Percentiles rank a stretch among this genome's conserved stretches.
Conservation (phyloP, 2,329 filamentous ascomycete species). For the Neofusicoccum parvum region DNA sequence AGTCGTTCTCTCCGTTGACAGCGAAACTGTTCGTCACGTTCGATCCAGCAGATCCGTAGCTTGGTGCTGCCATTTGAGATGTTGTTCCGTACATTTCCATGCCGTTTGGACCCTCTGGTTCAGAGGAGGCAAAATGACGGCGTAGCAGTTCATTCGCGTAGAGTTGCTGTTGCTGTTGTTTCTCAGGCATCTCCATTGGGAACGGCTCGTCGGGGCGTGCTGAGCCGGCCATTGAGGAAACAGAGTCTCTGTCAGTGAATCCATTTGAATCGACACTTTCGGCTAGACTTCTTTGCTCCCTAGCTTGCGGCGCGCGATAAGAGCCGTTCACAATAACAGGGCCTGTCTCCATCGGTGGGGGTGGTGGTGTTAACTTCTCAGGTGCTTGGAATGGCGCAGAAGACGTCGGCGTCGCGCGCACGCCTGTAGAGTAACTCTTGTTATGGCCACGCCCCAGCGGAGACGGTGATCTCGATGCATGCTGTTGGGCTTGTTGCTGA, state of each 20-base stretch:
- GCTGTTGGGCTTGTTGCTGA: not conserved
- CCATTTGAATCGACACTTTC: conserved; percentile 8
- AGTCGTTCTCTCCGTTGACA: conserved; percentile 28
- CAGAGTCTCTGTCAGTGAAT: conserved; percentile 8
- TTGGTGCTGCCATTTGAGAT: not conserved
- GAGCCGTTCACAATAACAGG: conserved; percentile 46
- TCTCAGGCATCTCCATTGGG: conserved; percentile 27
- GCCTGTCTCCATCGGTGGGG: conserved; percentile 33
- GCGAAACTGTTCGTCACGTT: not conserved
- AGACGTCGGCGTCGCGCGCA: conserved; percentile 11
- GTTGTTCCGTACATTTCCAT: not conserved
- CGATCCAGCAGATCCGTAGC: not conserved
- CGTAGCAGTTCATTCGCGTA: conserved; percentile 33
- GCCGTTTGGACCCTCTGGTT: conserved; percentile 5
- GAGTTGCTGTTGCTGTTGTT: conserved; percentile 35
- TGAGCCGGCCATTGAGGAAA: not conserved
- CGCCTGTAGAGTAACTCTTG: conserved; percentile 42
- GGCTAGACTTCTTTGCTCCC: not conserved
- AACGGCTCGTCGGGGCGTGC: conserved; percentile 17
- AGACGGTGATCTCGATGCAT: conserved; percentile 49
- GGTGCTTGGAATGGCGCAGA: conserved; percentile 25
- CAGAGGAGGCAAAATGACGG: conserved; percentile 8
- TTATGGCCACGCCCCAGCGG: conserved; percentile 44
- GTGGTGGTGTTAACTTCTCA: conserved; percentile 26
- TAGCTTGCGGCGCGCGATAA: conserved; percentile 24